phyloP scores from a whole-genome alignment of 495 filamentous ascomycete genomes.

The Astrothelium macrocarpum region DNA sequence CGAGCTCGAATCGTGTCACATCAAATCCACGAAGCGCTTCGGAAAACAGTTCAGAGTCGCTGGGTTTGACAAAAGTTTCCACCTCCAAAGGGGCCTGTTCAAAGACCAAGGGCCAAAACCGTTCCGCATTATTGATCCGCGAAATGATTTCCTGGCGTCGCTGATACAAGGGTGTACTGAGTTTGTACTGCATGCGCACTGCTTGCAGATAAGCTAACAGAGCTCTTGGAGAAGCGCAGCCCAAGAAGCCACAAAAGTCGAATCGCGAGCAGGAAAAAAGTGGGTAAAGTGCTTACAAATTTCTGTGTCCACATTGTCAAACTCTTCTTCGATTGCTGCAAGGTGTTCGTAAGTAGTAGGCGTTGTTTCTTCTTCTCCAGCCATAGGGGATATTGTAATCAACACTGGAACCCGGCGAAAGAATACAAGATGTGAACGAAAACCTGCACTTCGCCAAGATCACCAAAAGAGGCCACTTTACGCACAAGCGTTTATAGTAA shows the following conservation, averaged over 20 bases:
- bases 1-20: constrained; percentile 69
- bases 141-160: constrained; percentile 58
- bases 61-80: constrained; percentile 72
- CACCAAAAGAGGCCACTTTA: too few relatives aligned
- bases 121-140: constrained; percentile 48
- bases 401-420: too few relatives aligned
- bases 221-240: constrained; percentile 6
- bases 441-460: too few relatives aligned
- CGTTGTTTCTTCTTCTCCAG: constrained; percentile 17
- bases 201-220: neutral
- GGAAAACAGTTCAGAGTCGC: constrained; percentile 60
- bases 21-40: constrained; percentile 49
- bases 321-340: constrained; percentile 39
- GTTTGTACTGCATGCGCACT: constrained; percentile 49
- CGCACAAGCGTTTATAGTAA: too few relatives aligned
- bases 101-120: constrained; percentile 81
- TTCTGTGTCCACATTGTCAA: constrained; percentile 58
- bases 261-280: neutral
- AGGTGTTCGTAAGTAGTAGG: constrained; percentile 32
- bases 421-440: too few relatives aligned
- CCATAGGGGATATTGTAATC: constrained; percentile 16
- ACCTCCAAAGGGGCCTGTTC: constrained; percentile 73
- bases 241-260: neutral
- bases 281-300: constrained; percentile 45
- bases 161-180: constrained; percentile 51